Percentiles rank a stretch among this genome's conserved stretches.
These are phyloP conservation scores for Leccinum longicurvipes DNA, from an alignment of 768 basidiomycete species.

Conservation along the genomic window DNA sequence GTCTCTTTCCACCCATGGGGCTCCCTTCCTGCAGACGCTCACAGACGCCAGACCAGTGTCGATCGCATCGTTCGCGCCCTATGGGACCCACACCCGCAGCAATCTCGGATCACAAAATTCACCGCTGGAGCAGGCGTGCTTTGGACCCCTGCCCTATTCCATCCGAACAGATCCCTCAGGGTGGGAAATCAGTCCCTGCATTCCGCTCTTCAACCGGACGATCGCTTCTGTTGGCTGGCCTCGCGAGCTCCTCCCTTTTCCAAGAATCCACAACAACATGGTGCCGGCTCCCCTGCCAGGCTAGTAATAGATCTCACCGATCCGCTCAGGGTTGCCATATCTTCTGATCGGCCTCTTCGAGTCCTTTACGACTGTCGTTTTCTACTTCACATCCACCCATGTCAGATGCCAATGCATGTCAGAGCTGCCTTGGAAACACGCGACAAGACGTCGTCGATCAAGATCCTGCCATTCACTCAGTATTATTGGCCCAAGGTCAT, in stretches of 20 bases:
- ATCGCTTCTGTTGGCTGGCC: constrained; percentile 56
- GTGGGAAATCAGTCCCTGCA: constrained; percentile 18
- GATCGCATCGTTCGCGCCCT: constrained; percentile 46
- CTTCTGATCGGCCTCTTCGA: constrained; percentile 25
- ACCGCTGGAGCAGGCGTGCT: constrained; percentile 59
- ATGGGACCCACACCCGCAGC: constrained; percentile 37
- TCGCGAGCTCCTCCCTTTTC: constrained; percentile 50
- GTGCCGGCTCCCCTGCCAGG: constrained; percentile 20
- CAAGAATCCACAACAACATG: constrained; percentile 29
- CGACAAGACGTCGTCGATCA: constrained; percentile 26
- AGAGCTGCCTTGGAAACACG: constrained; percentile 23
- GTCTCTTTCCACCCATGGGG: constrained; percentile 79
- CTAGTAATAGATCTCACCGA: constrained; percentile 45
- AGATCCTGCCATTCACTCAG: constrained; percentile 36
- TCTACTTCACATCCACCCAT: constrained; percentile 44
- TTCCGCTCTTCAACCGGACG: constrained; percentile 12
- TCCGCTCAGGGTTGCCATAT: constrained; percentile 13
- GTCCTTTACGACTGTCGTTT: constrained; percentile 69
- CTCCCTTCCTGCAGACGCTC: constrained; percentile 55
- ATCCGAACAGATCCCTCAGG: constrained; percentile 17
- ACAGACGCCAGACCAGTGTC: constrained; percentile 47
- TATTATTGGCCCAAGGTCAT: constrained; percentile 52
- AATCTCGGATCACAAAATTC: constrained; percentile 34
- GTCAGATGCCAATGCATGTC: constrained; percentile 40
- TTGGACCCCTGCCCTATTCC: constrained; percentile 54